Evolutionary conservation across 75 land plant genomes (phyloP).

Genomic region (Azolla pinnata): DNA sequence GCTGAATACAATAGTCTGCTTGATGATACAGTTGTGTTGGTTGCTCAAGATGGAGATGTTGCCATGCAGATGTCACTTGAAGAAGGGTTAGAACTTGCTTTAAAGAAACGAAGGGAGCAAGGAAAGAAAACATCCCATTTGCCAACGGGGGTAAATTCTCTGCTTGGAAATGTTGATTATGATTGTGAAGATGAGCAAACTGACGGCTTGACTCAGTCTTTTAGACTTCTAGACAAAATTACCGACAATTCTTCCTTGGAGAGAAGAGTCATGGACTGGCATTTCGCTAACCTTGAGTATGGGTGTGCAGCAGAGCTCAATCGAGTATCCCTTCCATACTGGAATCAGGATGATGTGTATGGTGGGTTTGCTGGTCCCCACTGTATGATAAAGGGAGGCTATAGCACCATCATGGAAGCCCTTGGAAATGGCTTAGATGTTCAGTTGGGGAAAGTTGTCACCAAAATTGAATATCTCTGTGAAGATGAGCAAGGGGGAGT

Average conservation of each 20-base stretch:
- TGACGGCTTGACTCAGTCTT: neutral
- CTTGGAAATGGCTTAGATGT: conserved; percentile 58
- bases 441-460: conserved; percentile 53
- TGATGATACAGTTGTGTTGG: conserved; percentile 76
- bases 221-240: neutral
- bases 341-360: conserved; percentile 98
- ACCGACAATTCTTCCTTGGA: conserved; percentile 36
- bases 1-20: conserved; percentile 82
- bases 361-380: conserved; percentile 99
- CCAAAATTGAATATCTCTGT: conserved; percentile 40
- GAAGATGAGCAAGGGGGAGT: conserved; percentile 30
- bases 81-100: conserved; percentile 83
- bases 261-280: conserved; percentile 97
- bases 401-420: conserved; percentile 66
- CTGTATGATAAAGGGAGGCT: conserved; percentile 99
- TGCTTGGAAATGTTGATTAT: conserved; percentile 3
- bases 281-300: conserved; percentile 88
- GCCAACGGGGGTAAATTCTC: neutral
- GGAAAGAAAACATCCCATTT: neutral
- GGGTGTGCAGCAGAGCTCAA: conserved; percentile 91
- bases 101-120: conserved; percentile 40
- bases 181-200: conserved; percentile 1
- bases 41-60: conserved; percentile 76
- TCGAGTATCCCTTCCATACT: conserved; percentile 82
- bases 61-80: conserved; percentile 87